Evolutionary conservation across 805 yeast species (phyloP).

Genomic region (Candida xyloterini): DNA sequence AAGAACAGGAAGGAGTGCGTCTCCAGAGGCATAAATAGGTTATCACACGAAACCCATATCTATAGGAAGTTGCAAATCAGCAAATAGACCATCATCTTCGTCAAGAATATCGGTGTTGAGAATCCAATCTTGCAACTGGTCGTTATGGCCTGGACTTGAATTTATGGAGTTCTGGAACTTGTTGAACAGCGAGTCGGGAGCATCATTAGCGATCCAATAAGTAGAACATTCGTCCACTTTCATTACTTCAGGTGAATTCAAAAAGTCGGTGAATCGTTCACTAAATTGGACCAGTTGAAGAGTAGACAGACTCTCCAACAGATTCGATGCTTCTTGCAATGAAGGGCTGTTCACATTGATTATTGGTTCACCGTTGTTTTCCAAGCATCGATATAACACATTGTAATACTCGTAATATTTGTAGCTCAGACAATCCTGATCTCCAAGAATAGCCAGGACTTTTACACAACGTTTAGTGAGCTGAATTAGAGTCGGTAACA

Average conservation of each 20-base stretch:
- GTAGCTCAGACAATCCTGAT: constrained; percentile 18
- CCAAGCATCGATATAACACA: constrained; percentile 17
- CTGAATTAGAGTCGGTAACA: background rate
- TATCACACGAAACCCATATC: constrained; percentile 4
- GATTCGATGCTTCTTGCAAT: constrained; percentile 2
- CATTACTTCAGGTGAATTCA: background rate
- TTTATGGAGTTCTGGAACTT: background rate
- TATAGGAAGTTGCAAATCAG: constrained; percentile 3
- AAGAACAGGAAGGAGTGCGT: constrained; percentile 24
- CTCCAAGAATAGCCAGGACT: constrained; percentile 17
- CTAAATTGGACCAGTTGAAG: constrained; percentile 1
- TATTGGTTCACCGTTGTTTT: constrained; percentile 17
- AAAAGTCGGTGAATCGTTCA: constrained; percentile 2
- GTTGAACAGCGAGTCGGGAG: constrained; percentile 2
- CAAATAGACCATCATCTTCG: constrained; percentile 8
- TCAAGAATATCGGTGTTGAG: constrained; percentile 13
- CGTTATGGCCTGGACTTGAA: background rate
- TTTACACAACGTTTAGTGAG: constrained; percentile 14
- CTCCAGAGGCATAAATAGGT: background rate
- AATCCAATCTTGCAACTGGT: constrained; percentile 19
- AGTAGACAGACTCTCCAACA: constrained; percentile 3
- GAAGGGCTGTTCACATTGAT: constrained; percentile 12
- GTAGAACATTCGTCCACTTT: background rate
- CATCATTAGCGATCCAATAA: constrained; percentile 4
- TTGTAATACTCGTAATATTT: constrained; percentile 12